Evolutionary conservation across 495 filamentous ascomycete genomes (phyloP), one percentile per base, ranked within the genome.

Genomic region (Neohortaea acidophila): DNA sequence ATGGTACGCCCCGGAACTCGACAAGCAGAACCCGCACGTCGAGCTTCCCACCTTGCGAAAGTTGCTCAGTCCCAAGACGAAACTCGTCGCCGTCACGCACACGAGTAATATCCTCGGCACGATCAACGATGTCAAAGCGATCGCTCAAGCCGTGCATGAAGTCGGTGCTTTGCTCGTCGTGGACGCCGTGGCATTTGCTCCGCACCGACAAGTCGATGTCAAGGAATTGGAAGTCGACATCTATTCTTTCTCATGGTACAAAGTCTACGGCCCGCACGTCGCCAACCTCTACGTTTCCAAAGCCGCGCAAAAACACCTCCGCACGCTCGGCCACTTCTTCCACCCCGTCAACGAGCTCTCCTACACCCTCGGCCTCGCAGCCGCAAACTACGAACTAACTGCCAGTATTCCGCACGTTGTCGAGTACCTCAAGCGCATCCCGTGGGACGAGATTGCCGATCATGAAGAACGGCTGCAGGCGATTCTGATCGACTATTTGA

Each of bases 201-300:
- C 80, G 2, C 81, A 86, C 47, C 59, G 79, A 21, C 58, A 55
- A 21, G 59, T 84, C 20, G 75, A 86, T 51, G 74, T 84, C 12
- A 59, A 60, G 37, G 70, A 51, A 1, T 59, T 83, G 3, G 77
- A 66, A 0, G 77, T 79, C 0, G 79, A 84, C 48, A 70, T 82
- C 51, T 84, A 84, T 51, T 62, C 69, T n/a, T 76, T 82, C 46
- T 72, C 66, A 2, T 84, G 80, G 70, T 81, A 82, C 57, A 41
- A 46, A 23, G 13, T 45, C 13, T 41, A 41, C 61, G 62, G 74
- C 79, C 79, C 79, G 2, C 80, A 83, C 44, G 60, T 82, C 13
- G 63, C 78, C 1, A 62, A 73, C 44, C 64, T 84, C 4, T 84
- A 81, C 52, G 75, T 69, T 27, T 64, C 65, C 27, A 51, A 56